phyloP scores from a whole-genome alignment of 2,329 filamentous ascomycete genomes.

The Colletotrichum falcatum region DNA sequence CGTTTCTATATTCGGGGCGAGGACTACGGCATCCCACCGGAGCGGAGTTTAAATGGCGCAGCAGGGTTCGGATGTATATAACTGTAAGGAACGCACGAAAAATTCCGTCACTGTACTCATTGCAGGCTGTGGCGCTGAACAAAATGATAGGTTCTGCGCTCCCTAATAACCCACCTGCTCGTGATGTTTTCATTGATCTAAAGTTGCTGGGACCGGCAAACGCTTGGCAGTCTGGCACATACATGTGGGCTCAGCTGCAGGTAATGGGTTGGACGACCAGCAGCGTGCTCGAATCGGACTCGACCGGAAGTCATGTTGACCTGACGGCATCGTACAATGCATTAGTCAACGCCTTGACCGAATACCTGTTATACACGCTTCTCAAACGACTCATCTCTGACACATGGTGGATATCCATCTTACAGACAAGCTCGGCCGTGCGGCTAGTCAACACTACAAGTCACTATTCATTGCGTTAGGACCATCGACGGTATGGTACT shows the following conservation, averaged over 20 bases:
- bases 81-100: slow-evolving; percentile 37
- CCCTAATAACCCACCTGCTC: background rate
- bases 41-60: slow-evolving; percentile 39
- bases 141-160: slow-evolving; percentile 27
- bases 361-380: background rate
- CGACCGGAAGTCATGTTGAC: background rate
- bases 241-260: background rate
- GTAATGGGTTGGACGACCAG: background rate
- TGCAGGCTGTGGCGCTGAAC: slow-evolving; percentile 36
- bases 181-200: background rate
- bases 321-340: background rate
- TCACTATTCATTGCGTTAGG: background rate
- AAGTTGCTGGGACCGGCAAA: background rate
- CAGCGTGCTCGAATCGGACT: background rate
- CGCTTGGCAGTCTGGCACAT: background rate
- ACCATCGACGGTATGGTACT: background rate
- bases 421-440: background rate
- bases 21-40: slow-evolving; percentile 23
- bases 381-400: background rate
- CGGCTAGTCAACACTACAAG: background rate
- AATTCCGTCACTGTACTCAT: slow-evolving; percentile 37
- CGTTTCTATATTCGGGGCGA: slow-evolving; percentile 25
- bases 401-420: too few relatives aligned
- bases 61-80: slow-evolving; percentile 37
- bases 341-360: background rate